Conservation (phyloP, 2,329 filamentous ascomycete species). For the Xylariomycetidae sp. region DNA sequence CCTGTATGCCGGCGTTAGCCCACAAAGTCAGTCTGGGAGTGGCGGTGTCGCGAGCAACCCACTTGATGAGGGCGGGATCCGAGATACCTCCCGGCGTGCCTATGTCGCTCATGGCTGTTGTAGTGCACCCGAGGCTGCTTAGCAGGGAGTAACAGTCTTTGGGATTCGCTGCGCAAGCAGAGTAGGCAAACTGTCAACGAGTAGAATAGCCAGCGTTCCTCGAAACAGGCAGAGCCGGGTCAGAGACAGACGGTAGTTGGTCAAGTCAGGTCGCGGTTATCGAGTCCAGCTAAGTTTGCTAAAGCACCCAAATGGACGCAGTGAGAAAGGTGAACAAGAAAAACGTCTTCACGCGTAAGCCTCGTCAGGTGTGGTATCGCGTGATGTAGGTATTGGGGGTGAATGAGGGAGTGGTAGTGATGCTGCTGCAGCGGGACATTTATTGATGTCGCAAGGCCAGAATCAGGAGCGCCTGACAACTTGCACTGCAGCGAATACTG, state of each 20-base stretch:
- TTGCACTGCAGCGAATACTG: slow-evolving; percentile 3
- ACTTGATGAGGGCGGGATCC: slow-evolving; percentile 63
- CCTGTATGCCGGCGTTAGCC: too few relatives aligned
- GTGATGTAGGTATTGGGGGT: slow-evolving; percentile 6
- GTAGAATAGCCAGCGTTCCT: too few relatives aligned
- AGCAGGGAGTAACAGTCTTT: too few relatives aligned
- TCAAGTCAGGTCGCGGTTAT: neutral
- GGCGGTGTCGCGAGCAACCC: slow-evolving; percentile 24
- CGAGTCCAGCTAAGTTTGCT: too few relatives aligned
- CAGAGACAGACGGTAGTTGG: neutral
- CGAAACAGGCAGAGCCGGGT: too few relatives aligned
- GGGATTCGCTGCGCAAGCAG: too few relatives aligned
- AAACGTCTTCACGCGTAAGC: neutral
- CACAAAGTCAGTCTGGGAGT: slow-evolving; percentile 24
- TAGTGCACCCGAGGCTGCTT: slow-evolving; percentile 1
- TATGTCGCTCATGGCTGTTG: slow-evolving; percentile 28
- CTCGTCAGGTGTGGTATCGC: slow-evolving; percentile 7
- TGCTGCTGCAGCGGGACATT: slow-evolving; percentile 8
- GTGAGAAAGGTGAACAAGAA: neutral
- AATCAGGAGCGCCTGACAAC: slow-evolving; percentile 12
- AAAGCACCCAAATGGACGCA: neutral
- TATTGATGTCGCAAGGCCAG: slow-evolving; percentile 12
- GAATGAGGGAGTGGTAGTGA: slow-evolving; percentile 6
- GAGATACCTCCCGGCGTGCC: slow-evolving; percentile 53
- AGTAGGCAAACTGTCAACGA: too few relatives aligned